These are phyloP conservation scores for Tylopilus subfusipes DNA, from an alignment of 768 basidiomycete genomes.

Conservation along the genomic window DNA sequence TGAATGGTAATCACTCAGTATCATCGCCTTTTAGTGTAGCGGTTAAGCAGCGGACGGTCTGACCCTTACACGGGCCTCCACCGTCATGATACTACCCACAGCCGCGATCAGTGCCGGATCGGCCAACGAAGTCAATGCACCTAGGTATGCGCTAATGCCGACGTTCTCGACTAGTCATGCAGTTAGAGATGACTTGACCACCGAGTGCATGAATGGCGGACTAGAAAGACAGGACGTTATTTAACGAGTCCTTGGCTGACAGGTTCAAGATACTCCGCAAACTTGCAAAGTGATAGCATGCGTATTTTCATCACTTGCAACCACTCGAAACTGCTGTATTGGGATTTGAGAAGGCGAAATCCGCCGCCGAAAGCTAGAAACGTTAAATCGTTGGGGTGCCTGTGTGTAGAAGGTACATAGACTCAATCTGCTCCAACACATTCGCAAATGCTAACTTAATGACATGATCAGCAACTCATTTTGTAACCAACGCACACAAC, in stretches of 20 bases:
- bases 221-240: not conserved
- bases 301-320: slow-evolving; percentile 58
- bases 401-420: not conserved
- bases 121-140: not conserved
- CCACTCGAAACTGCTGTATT: slow-evolving; percentile 57
- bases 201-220: not conserved
- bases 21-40: too few species aligned
- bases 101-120: not conserved
- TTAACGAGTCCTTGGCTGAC: not conserved
- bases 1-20: too few species aligned
- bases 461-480: not conserved
- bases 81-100: not conserved
- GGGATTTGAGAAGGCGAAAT: slow-evolving; percentile 55
- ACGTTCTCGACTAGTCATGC: not conserved
- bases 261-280: not conserved
- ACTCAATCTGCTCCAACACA: not conserved
- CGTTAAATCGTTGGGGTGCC: slow-evolving; percentile 54
- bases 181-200: not conserved
- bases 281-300: slow-evolving; percentile 48
- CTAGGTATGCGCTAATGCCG: not conserved
- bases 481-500: not conserved
- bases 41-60: too few species aligned
- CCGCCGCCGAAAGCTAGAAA: slow-evolving; percentile 44
- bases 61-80: too few species aligned
- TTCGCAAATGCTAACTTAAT: not conserved